Percentiles rank a stretch among this genome's conserved stretches.
Conservation (phyloP, 768 basidiomycete species). For the Coprinopsis cinerea region DNA sequence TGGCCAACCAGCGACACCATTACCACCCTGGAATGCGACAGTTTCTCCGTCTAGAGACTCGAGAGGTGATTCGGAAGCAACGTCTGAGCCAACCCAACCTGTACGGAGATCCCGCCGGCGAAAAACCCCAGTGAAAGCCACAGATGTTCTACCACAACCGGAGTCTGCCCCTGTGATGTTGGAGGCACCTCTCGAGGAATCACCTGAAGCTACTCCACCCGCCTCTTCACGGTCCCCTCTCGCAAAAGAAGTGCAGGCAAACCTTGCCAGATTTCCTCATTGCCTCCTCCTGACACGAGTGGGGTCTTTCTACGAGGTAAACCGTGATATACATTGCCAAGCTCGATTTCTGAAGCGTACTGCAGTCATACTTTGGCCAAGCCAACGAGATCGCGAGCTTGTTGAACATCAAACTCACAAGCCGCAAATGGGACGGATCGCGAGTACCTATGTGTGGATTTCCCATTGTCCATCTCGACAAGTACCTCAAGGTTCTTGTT, state of each 20-base stretch:
- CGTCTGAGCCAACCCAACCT: no score
- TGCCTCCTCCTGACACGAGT: constrained; percentile 89
- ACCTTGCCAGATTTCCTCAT: constrained; percentile 74
- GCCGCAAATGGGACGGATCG: constrained; percentile 64
- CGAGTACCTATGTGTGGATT: constrained; percentile 87
- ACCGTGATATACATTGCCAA: constrained; percentile 11
- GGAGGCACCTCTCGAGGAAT: no score
- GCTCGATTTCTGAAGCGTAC: no score
- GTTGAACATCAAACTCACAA: constrained; percentile 79
- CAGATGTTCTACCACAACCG: no score
- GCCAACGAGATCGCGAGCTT: constrained; percentile 70
- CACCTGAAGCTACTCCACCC: not conserved
- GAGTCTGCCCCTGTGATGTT: no score
- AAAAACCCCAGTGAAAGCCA: no score
- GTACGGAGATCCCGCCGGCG: no score
- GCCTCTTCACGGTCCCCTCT: constrained; percentile 38
- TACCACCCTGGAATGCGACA: constrained; percentile 31
- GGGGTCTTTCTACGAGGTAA: constrained; percentile 92
- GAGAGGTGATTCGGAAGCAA: no score
- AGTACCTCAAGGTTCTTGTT: constrained; percentile 80
- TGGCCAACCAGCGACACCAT: constrained; percentile 36
- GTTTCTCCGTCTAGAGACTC: not conserved
- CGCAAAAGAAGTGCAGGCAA: constrained; percentile 63
- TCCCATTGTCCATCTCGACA: constrained; percentile 78
- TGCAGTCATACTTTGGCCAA: constrained; percentile 97